phyloP scores from a whole-genome alignment of 73 alveolate genomes.

The Paramecium caudatum region DNA sequence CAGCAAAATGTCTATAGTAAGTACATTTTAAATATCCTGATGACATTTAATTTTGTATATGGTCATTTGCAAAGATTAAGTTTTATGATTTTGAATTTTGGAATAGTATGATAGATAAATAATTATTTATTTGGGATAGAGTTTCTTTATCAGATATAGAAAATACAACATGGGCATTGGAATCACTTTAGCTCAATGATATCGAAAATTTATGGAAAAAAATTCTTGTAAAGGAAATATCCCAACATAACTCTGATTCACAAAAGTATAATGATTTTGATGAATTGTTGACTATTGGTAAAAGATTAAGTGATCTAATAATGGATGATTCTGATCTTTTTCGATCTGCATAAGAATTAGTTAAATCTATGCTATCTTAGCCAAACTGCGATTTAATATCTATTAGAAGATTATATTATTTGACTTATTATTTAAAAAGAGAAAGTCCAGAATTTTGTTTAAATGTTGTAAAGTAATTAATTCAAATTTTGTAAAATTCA shows the following conservation, averaged over 20 bases:
- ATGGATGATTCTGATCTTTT: background rate
- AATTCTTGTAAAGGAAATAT: background rate
- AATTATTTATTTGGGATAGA: background rate
- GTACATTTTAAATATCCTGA: background rate
- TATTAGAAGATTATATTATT: too few relatives aligned
- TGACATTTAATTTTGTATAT: constrained; percentile 43
- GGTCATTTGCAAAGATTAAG: constrained; percentile 54
- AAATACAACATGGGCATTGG: constrained; percentile 46
- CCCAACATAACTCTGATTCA: background rate
- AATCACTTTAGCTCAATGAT: background rate
- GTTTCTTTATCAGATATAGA: constrained; percentile 52
- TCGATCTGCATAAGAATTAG: background rate
- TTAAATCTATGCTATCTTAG: background rate
- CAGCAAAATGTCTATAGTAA: background rate
- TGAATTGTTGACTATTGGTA: constrained; percentile 9
- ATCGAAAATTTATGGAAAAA: background rate
- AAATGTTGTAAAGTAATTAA: too few relatives aligned
- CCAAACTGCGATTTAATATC: too few relatives aligned
- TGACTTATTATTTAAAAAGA: too few relatives aligned
- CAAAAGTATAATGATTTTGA: constrained; percentile 22
- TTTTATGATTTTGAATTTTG: background rate
- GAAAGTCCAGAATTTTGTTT: too few relatives aligned
- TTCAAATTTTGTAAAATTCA: too few relatives aligned
- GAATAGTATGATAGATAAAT: background rate
- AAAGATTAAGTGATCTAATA: background rate